These are phyloP conservation scores for Huntiella moniliformis DNA, from an alignment of 2,329 filamentous ascomycete genomes.

Conservation along the genomic window DNA sequence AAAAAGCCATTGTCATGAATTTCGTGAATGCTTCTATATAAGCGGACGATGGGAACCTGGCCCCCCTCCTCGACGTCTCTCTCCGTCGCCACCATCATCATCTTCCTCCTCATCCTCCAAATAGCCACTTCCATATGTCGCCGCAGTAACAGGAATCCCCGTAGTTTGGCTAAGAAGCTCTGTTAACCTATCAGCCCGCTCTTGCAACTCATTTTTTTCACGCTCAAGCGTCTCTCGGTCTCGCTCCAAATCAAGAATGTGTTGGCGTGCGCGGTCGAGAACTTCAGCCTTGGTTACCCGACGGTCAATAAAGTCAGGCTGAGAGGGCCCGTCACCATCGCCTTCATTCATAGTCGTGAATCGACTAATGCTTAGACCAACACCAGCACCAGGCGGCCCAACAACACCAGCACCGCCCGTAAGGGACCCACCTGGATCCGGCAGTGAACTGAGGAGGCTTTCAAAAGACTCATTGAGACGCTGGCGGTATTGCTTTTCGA, in stretches of 20 bases:
- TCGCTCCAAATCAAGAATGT: conserved; percentile 19
- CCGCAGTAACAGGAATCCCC: background rate
- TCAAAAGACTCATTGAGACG: conserved; percentile 19
- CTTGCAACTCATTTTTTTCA: conserved; percentile 16
- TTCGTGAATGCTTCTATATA: too few species aligned
- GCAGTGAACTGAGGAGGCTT: conserved; percentile 16
- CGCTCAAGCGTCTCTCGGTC: conserved; percentile 16
- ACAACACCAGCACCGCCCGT: background rate
- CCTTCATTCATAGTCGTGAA: conserved; percentile 8
- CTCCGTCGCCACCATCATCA: background rate
- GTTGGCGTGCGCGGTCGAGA: conserved; percentile 19
- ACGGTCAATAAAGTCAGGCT: conserved; percentile 14
- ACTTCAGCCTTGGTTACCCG: conserved; percentile 22
- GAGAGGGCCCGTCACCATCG: conserved; percentile 7
- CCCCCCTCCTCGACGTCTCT: too few species aligned
- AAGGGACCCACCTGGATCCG: conserved; percentile 12
- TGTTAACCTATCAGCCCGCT: conserved; percentile 5
- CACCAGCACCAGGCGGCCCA: background rate
- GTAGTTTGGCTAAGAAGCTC: conserved; percentile 4
- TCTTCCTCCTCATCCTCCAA: background rate
- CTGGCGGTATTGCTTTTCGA: conserved; percentile 20
- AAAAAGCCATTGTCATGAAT: too few species aligned
- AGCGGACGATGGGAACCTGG: too few species aligned
- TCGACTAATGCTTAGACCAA: conserved; percentile 6
- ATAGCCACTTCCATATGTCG: background rate